phyloP scores from a whole-genome alignment of 345 rosid genomes.

The Melaleuca quinquenervia region DNA sequence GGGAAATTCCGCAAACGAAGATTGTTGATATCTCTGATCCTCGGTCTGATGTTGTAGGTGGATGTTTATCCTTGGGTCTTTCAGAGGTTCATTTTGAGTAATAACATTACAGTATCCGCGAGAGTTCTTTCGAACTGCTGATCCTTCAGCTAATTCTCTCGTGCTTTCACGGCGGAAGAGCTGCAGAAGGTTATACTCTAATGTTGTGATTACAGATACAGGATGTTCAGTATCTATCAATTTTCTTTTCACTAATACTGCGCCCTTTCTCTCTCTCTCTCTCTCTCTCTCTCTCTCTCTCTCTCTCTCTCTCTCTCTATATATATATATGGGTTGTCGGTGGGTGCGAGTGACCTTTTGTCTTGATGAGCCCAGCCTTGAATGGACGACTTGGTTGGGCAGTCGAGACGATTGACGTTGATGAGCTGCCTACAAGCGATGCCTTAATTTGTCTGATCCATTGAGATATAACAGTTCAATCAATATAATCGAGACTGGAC shows the following conservation, averaged over 20 bases:
- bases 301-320: too few species aligned
- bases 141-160: neutral
- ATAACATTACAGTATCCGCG: neutral
- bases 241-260: neutral
- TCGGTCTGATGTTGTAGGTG: neutral
- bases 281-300: neutral
- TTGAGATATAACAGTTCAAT: neutral
- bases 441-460: neutral
- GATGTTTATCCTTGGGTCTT: neutral
- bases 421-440: too few species aligned
- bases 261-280: neutral
- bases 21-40: neutral
- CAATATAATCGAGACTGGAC: neutral
- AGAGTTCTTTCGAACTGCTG: neutral
- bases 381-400: neutral
- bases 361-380: neutral
- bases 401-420: neutral
- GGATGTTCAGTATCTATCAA: neutral
- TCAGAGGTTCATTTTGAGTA: neutral
- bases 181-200: neutral
- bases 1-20: neutral
- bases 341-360: neutral
- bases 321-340: neutral
- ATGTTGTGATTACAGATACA: neutral
- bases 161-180: neutral